Evolutionary conservation across 192 early-diverging fungal species (phyloP).

Genomic region (Entomortierella parvispora): DNA sequence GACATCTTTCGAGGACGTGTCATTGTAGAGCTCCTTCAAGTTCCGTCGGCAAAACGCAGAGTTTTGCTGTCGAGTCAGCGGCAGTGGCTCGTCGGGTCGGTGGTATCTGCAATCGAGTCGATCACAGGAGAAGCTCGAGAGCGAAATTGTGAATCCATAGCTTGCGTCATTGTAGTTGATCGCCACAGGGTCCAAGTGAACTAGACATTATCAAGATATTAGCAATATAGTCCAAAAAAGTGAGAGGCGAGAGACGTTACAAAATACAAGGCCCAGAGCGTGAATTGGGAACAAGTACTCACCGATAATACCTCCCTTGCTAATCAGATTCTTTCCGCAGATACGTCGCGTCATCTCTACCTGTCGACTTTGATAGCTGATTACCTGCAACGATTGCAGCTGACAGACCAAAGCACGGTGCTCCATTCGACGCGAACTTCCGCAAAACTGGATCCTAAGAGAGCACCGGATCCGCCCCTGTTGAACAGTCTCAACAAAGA

Average conservation of each 20-base stretch:
- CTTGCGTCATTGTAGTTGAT: constrained; percentile 44
- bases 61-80: constrained; percentile 30
- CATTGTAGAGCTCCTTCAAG: constrained; percentile 42
- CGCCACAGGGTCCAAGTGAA: constrained; percentile 29
- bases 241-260: background rate
- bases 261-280: background rate
- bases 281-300: background rate
- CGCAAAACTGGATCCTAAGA: constrained; percentile 36
- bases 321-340: constrained; percentile 17
- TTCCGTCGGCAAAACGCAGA: constrained; percentile 49
- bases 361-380: constrained; percentile 32
- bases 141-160: constrained; percentile 38
- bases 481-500: constrained; percentile 41
- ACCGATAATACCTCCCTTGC: constrained; percentile 25
- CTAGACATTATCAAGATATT: no score
- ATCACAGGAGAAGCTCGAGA: constrained; percentile 11
- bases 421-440: constrained; percentile 1
- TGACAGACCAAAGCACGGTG: constrained; percentile 10
- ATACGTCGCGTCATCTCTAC: constrained; percentile 36
- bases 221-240: background rate
- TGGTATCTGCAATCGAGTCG: background rate
- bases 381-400: constrained; percentile 31
- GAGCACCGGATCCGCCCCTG: constrained; percentile 9
- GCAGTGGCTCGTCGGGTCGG: constrained; percentile 19
- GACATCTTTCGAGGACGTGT: constrained; percentile 37